Evolutionary conservation across 345 rosid genomes (phyloP).

Genomic region (Trapa bicornis): DNA sequence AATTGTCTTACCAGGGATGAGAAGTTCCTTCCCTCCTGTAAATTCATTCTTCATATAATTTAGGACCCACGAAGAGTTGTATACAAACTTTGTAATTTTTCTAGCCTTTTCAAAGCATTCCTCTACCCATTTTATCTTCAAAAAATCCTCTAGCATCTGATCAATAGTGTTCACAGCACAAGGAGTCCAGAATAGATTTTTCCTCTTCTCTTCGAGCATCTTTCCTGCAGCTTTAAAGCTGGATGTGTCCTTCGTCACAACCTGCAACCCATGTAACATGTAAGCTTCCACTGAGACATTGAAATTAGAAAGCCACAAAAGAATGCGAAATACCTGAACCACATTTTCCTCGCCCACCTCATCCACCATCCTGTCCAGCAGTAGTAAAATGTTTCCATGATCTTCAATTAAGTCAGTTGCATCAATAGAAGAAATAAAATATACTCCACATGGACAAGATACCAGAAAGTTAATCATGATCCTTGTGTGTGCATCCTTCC

Average conservation of each 20-base stretch:
- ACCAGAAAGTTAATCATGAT: conserved; percentile 44
- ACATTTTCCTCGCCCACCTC: conserved; percentile 69
- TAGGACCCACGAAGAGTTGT: conserved; percentile 43
- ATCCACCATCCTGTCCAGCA: conserved; percentile 57
- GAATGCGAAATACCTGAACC: conserved; percentile 33
- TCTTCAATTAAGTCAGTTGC: conserved; percentile 46
- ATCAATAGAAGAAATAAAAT: conserved; percentile 53
- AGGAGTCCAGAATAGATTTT: conserved; percentile 69
- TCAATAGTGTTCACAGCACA: conserved; percentile 58
- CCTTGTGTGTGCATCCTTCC: conserved; percentile 54
- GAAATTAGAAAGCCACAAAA: neutral
- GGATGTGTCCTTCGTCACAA: conserved; percentile 41
- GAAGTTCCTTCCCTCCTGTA: conserved; percentile 56
- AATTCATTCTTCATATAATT: conserved; percentile 54
- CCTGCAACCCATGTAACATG: conserved; percentile 18
- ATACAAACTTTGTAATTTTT: conserved; percentile 52
- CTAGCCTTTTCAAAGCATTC: conserved; percentile 53
- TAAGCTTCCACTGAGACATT: conserved; percentile 8
- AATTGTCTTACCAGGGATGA: conserved; percentile 39
- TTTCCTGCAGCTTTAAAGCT: conserved; percentile 57
- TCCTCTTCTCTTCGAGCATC: conserved; percentile 65
- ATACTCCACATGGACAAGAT: conserved; percentile 48
- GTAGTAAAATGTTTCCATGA: conserved; percentile 36
- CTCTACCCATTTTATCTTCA: conserved; percentile 44
- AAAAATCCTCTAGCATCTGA: conserved; percentile 51